Conservation (phyloP, 768 basidiomycete species). For the Termitomyces sp. region DNA sequence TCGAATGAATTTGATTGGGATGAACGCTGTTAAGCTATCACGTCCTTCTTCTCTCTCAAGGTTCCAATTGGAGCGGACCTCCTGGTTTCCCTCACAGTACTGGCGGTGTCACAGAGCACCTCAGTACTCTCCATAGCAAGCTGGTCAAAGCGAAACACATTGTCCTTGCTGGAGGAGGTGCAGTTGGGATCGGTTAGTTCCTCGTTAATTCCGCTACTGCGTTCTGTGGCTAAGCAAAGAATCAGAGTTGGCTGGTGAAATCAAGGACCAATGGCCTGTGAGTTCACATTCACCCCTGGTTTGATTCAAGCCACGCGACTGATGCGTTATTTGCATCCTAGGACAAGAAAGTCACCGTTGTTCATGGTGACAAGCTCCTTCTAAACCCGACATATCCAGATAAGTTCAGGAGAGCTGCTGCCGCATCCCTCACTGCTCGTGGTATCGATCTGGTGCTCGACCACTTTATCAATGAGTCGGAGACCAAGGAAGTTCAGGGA, state of each 20-base stretch:
- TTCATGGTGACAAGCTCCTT: conserved; percentile 47
- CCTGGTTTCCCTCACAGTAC: conserved; percentile 36
- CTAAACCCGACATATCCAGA: conserved; percentile 52
- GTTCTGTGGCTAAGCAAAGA: background rate
- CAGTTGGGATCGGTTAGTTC: conserved; percentile 43
- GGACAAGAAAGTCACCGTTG: conserved; percentile 53
- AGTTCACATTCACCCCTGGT: conserved; percentile 17
- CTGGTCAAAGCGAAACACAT: conserved; percentile 35
- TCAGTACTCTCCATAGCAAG: conserved; percentile 24
- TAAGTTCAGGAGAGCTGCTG: conserved; percentile 45
- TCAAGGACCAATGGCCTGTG: conserved; percentile 36
- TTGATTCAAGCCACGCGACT: background rate
- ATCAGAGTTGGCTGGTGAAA: conserved; percentile 37
- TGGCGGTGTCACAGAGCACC: conserved; percentile 20
- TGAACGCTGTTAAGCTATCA: conserved; percentile 29
- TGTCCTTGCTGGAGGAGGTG: conserved; percentile 52
- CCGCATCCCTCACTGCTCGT: conserved; percentile 31
- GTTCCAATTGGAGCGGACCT: conserved; percentile 47
- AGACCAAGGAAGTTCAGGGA: conserved; percentile 32
- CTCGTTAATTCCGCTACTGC: background rate
- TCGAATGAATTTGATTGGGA: background rate
- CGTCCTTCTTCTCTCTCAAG: conserved; percentile 57
- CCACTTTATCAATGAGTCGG: conserved; percentile 46
- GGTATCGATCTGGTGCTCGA: conserved; percentile 47
- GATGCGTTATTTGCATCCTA: conserved; percentile 13